phyloP scores from a whole-genome alignment of 2,329 filamentous ascomycete species.

The Talaromyces rugulosus region DNA sequence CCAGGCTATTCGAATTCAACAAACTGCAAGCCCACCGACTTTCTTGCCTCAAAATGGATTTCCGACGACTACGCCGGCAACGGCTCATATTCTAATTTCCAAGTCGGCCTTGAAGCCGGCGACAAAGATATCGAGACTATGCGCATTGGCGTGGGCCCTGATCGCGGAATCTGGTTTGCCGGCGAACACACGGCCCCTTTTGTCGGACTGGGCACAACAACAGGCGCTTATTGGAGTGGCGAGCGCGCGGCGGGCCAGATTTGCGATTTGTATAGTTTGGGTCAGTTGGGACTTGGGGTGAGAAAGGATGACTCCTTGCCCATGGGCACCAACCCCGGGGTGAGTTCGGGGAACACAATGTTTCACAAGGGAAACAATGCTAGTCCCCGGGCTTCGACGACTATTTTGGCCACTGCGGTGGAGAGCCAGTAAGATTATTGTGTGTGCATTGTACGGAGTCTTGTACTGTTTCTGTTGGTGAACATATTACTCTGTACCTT shows the following conservation, averaged over 20 bases:
- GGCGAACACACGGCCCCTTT: conserved; percentile 91
- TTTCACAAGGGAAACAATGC: conserved; percentile 13
- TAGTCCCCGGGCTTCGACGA: conserved; percentile 1
- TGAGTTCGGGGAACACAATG: conserved; percentile 11
- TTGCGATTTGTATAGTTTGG: conserved; percentile 25
- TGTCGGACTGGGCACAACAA: conserved; percentile 80
- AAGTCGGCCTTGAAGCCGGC: conserved; percentile 65
- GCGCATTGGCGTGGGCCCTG: conserved; percentile 46
- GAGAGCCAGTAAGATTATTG: conserved; percentile 4
- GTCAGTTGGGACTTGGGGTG: conserved; percentile 18
- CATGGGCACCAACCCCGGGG: conserved; percentile 3
- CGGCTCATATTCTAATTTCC: conserved; percentile 83
- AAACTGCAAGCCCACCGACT: conserved; percentile 59
- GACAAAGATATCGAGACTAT: conserved; percentile 66
- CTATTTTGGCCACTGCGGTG: conserved; percentile 8
- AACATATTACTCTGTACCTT: neutral
- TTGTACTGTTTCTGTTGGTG: neutral
- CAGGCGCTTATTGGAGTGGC: conserved; percentile 89
- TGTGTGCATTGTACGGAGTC: neutral
- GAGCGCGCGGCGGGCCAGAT: conserved; percentile 66
- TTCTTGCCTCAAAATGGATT: conserved; percentile 72
- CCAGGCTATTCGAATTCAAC: conserved; percentile 59
- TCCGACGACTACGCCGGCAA: conserved; percentile 74
- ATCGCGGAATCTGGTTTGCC: conserved; percentile 74
- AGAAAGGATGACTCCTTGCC: conserved; percentile 31